phyloP scores from a whole-genome alignment of 306 rosid species.

The Casuarina equisetifolia region DNA sequence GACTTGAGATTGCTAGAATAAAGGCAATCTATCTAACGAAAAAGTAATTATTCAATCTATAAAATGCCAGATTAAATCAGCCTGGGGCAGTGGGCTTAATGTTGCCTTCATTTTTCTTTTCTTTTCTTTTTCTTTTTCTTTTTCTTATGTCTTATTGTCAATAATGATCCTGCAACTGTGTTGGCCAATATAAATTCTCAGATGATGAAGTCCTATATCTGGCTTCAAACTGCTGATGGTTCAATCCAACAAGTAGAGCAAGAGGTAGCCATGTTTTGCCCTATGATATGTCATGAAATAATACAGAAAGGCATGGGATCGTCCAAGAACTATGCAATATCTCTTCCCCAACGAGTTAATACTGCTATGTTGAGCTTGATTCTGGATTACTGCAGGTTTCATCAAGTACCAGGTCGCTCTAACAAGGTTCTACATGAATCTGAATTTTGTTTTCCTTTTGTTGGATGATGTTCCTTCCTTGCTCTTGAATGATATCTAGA shows the following conservation, averaged over 20 bases:
- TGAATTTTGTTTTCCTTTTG: slow-evolving; percentile 19
- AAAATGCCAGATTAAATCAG: not conserved
- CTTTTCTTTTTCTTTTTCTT: not conserved
- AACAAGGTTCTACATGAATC: slow-evolving; percentile 67
- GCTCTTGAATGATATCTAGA: slow-evolving; percentile 3
- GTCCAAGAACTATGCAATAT: slow-evolving; percentile 76
- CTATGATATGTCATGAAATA: slow-evolving; percentile 78
- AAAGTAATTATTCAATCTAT: not conserved
- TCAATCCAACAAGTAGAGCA: slow-evolving; percentile 96
- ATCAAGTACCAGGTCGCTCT: slow-evolving; percentile 89
- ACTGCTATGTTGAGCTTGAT: slow-evolving; percentile 73
- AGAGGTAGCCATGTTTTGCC: slow-evolving; percentile 92
- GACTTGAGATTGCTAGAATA: not conserved
- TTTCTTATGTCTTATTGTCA: not conserved
- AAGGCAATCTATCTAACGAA: not conserved
- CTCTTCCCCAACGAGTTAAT: slow-evolving; percentile 86
- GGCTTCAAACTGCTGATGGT: slow-evolving; percentile 90
- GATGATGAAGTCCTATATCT: slow-evolving; percentile 87
- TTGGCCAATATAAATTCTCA: slow-evolving; percentile 24
- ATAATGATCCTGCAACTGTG: slow-evolving; percentile 28
- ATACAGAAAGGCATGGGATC: slow-evolving; percentile 79
- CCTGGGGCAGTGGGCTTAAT: not conserved
- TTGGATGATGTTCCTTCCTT: slow-evolving; percentile 8
- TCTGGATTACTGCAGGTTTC: slow-evolving; percentile 91
- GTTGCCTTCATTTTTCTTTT: not conserved